Percentiles rank a stretch among this genome's conserved stretches.
These are phyloP conservation scores for Fusarium cyanostomum DNA, from an alignment of 2,329 filamentous ascomycete species.

Conservation along the genomic window DNA sequence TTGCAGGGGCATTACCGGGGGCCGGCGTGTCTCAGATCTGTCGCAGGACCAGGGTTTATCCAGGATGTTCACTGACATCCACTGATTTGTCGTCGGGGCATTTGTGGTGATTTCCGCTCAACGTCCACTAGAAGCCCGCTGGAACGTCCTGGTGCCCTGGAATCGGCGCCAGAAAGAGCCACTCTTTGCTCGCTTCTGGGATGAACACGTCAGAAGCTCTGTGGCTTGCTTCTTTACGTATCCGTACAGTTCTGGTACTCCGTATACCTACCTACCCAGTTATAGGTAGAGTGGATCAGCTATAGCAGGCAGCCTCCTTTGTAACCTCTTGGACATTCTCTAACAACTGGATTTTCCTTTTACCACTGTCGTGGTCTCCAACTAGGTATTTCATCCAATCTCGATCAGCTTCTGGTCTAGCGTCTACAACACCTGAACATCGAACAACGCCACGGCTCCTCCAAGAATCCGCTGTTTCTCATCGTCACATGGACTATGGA, in stretches of 20 bases:
- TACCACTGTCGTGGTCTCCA: too few species aligned
- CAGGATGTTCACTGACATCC: slow-evolving; percentile 20
- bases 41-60: slow-evolving; percentile 47
- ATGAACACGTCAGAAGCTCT: slow-evolving; percentile 38
- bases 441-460: slow-evolving; percentile 19
- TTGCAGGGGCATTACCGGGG: slow-evolving; percentile 24
- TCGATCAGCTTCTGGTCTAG: slow-evolving; percentile 15
- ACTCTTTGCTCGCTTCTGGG: slow-evolving; percentile 13
- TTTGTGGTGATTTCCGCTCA: slow-evolving; percentile 5
- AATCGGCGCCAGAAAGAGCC: not conserved
- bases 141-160: slow-evolving; percentile 14
- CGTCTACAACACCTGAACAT: slow-evolving; percentile 10
- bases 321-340: not conserved
- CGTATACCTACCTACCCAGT: too few species aligned
- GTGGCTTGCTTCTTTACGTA: not conserved
- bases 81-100: slow-evolving; percentile 17
- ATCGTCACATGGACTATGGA: not conserved
- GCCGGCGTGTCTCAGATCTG: slow-evolving; percentile 55
- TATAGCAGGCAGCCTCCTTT: slow-evolving; percentile 19
- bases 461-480: not conserved
- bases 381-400: too few species aligned
- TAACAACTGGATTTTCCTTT: not conserved
- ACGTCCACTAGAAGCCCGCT: slow-evolving; percentile 29
- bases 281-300: slow-evolving; percentile 29
- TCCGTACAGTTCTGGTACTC: too few species aligned